Evolutionary conservation across 352 stramenopile species (phyloP).

Genomic region (Phytopythium mirpurense): DNA sequence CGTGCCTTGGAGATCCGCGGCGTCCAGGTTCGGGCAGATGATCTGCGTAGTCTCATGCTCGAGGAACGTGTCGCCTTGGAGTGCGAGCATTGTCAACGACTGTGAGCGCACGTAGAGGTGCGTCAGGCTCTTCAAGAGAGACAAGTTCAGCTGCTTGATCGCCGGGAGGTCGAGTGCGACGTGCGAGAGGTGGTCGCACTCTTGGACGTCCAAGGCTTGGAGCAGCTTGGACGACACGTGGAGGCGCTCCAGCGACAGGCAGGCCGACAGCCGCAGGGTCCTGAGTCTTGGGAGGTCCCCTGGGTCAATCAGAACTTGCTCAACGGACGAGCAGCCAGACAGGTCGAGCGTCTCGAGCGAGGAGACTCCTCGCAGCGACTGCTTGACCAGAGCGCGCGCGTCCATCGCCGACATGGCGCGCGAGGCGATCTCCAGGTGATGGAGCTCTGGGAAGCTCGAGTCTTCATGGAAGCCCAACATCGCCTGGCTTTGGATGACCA

Average conservation of each 20-base stretch:
- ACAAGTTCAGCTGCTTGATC: slow-evolving; percentile 37
- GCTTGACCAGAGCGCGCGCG: slow-evolving; percentile 37
- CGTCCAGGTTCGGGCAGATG: slow-evolving; percentile 34
- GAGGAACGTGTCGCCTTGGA: slow-evolving; percentile 43
- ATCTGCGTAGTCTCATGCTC: slow-evolving; percentile 24
- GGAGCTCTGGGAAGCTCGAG: slow-evolving; percentile 38
- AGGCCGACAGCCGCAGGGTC: slow-evolving; percentile 34
- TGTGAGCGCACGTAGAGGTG: slow-evolving; percentile 46
- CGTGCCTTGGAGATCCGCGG: slow-evolving; percentile 38
- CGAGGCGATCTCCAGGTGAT: slow-evolving; percentile 43
- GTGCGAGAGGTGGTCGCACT: slow-evolving; percentile 39
- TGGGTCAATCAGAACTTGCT: slow-evolving; percentile 53
- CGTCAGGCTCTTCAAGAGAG: slow-evolving; percentile 54
- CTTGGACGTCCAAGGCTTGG: slow-evolving; percentile 28
- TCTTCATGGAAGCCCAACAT: slow-evolving; percentile 33
- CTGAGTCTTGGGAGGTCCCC: slow-evolving; percentile 41
- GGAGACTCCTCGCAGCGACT: slow-evolving; percentile 18
- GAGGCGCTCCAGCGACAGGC: slow-evolving; percentile 43
- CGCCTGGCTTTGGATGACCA: slow-evolving; percentile 44
- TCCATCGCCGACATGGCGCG: slow-evolving; percentile 37
- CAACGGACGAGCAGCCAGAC: slow-evolving; percentile 40
- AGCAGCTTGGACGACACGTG: slow-evolving; percentile 50
- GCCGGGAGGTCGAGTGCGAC: slow-evolving; percentile 38
- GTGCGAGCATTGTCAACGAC: slow-evolving; percentile 31
- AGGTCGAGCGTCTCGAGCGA: slow-evolving; percentile 30